Percentiles rank a stretch among this genome's conserved stretches.
phyloP scores from a whole-genome alignment of 2,329 filamentous ascomycete genomes.

The Thielaviopsis musarum region DNA sequence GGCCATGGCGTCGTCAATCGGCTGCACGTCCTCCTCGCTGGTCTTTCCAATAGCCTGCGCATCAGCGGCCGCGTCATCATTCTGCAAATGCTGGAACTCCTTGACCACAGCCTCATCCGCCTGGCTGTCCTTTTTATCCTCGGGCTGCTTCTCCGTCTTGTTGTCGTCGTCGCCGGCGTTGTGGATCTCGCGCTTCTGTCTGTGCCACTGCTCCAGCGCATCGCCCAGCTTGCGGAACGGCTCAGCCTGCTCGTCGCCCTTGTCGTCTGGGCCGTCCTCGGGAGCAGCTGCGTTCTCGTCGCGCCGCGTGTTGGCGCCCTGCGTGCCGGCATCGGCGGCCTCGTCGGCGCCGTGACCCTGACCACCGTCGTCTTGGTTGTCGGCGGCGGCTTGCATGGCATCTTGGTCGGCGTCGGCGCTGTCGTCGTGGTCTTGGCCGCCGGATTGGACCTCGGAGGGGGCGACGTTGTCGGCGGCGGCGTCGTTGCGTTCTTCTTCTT shows the following conservation, averaged over 20 bases:
- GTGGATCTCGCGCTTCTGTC: constrained; percentile 69
- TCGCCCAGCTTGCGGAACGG: constrained; percentile 93
- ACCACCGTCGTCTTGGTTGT: constrained; percentile 49
- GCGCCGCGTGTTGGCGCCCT: constrained; percentile 35
- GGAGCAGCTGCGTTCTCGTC: constrained; percentile 27
- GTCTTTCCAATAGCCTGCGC: constrained; percentile 83
- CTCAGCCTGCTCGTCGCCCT: constrained; percentile 35
- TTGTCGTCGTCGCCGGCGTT: constrained; percentile 26
- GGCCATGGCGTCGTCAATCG: constrained; percentile 77
- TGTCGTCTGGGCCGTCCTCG: constrained; percentile 27
- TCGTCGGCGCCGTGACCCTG: constrained; percentile 48
- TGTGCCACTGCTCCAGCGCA: constrained; percentile 81
- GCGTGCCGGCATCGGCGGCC: constrained; percentile 44
- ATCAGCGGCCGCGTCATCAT: constrained; percentile 68
- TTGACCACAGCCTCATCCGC: constrained; percentile 48
- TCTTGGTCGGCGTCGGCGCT: constrained; percentile 46
- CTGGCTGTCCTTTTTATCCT: constrained; percentile 22
- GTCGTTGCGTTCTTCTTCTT: constrained; percentile 17
- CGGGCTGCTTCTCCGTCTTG: constrained; percentile 30
- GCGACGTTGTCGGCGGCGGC: constrained; percentile 21
- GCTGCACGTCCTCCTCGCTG: constrained; percentile 69
- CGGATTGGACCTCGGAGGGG: constrained; percentile 36
- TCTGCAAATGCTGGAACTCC: constrained; percentile 87
- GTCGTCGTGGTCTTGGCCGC: constrained; percentile 36
- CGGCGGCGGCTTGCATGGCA: constrained; percentile 39